Evolutionary conservation across 2,329 filamentous ascomycete species (phyloP), one percentile per base, ranked within the genome.

Genomic region (Monilinia fructigena): DNA sequence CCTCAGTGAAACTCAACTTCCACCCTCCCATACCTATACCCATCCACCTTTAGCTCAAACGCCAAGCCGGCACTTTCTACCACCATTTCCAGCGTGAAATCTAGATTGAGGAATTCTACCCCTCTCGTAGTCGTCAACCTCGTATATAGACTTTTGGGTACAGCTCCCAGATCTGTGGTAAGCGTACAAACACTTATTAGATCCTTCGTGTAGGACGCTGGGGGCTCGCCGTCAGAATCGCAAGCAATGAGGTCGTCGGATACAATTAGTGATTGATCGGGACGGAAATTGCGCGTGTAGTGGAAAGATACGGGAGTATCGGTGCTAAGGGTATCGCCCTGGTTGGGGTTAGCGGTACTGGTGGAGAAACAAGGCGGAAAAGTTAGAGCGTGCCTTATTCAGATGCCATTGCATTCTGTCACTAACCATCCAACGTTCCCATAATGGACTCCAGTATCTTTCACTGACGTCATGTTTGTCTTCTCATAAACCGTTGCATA

Each of bases 361-460:
- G 16, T 18, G 16, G n/a, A 40, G 14, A 31, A 26, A 23, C 0
- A 31, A 18, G 2, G 38, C 12, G 12, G 18, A 18, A 14, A 31
- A 10, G 40, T 14, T 2, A 20, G 2, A 55, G 65, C 69, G 59
- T 69, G 78, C 89, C 83, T 92, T 92, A 68, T 87, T 85, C 75
- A 93, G 91, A 77, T 93, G 90, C 91, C 91, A 93, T 78, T 92
- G 89, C 89, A 94, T 93, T 58, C 90, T 83, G 76, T 93, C 89
- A 55, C 85, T 87, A 8, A 93, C 90, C 89, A 92, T 93, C 89
- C 89, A 93, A 59, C 89, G 79, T 78, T 93, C 89, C 89, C 89
- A 92, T 31, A 93, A 76, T 7, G 89, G 89, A 70, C 86, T 89
- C 90, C 90, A 93, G 74, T 93, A 93, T 61, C 90, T 80, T 76